A percentile compares a stretch with the other conserved stretches of the same genome.
These are phyloP conservation scores for Anethum foeniculum DNA, from an alignment of 140 eudicot genomes.

Conservation along the genomic window DNA sequence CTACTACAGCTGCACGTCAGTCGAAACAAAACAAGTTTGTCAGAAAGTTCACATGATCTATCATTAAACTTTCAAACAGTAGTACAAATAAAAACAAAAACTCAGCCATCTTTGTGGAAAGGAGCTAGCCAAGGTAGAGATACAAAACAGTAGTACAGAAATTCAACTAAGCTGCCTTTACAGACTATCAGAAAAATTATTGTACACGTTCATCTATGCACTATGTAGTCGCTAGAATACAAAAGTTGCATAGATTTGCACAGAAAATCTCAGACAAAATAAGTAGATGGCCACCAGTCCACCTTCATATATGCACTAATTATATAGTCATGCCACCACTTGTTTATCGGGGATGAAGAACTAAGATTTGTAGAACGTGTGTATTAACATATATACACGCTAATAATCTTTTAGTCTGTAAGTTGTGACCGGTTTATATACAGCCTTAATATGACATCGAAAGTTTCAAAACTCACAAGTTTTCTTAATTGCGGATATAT, in stretches of 20 bases:
- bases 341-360: not conserved
- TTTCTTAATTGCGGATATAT: too few species aligned
- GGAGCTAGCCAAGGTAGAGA: not conserved
- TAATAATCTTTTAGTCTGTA: not conserved
- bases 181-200: not conserved
- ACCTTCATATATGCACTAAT: not conserved
- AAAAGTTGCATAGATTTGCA: not conserved
- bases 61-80: not conserved
- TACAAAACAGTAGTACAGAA: not conserved
- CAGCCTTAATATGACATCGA: not conserved
- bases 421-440: not conserved
- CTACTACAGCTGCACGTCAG: slow-evolving; percentile 38
- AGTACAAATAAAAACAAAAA: not conserved
- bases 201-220: not conserved
- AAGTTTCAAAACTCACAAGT: not conserved
- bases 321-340: not conserved
- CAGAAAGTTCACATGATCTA: not conserved
- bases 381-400: not conserved
- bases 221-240: not conserved
- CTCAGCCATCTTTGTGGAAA: slow-evolving; percentile 1
- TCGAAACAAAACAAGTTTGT: not conserved
- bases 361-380: not conserved
- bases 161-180: not conserved
- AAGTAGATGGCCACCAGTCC: not conserved
- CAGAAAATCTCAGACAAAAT: not conserved